A percentile compares a stretch with the other conserved stretches of the same genome.
Conservation (phyloP, 331 rosid species). For the Prunus yedoensis region DNA sequence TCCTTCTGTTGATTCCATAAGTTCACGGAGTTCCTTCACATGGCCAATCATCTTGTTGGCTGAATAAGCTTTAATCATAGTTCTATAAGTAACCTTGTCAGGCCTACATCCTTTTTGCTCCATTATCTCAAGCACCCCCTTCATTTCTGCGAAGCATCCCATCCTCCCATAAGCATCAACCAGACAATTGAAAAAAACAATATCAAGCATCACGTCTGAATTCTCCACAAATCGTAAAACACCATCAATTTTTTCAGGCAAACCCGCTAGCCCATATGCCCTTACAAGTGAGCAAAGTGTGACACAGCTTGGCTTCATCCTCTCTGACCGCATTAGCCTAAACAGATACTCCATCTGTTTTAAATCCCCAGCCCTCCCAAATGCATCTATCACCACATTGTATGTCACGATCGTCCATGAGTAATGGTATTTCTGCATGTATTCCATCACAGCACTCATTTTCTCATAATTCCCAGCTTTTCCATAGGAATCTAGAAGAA, state of each 20-base stretch:
- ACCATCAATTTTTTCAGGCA: conserved; percentile 66
- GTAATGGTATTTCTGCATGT: conserved; percentile 89
- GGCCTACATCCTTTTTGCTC: conserved; percentile 73
- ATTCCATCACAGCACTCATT: conserved; percentile 93
- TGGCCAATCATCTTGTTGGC: conserved; percentile 64
- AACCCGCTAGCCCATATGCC: conserved; percentile 78
- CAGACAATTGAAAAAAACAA: conserved; percentile 78
- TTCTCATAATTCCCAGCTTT: conserved; percentile 60
- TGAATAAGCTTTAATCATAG: conserved; percentile 84
- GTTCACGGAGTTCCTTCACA: conserved; percentile 61
- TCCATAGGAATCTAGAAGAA: conserved; percentile 81
- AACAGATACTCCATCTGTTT: conserved; percentile 92
- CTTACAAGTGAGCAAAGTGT: conserved; percentile 82
- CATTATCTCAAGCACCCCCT: conserved; percentile 73
- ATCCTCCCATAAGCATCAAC: conserved; percentile 82
- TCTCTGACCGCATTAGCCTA: conserved; percentile 86
- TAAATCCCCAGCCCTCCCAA: conserved; percentile 91
- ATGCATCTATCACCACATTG: conserved; percentile 87
- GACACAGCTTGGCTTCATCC: conserved; percentile 90
- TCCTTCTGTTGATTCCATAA: conserved; percentile 43
- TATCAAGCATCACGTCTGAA: conserved; percentile 67
- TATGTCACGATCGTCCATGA: conserved; percentile 94
- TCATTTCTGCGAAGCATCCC: conserved; percentile 76
- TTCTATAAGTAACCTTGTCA: conserved; percentile 77
- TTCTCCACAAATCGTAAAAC: conserved; percentile 72